Conservation (phyloP, 768 basidiomycete genomes). For the Chiua virens region DNA sequence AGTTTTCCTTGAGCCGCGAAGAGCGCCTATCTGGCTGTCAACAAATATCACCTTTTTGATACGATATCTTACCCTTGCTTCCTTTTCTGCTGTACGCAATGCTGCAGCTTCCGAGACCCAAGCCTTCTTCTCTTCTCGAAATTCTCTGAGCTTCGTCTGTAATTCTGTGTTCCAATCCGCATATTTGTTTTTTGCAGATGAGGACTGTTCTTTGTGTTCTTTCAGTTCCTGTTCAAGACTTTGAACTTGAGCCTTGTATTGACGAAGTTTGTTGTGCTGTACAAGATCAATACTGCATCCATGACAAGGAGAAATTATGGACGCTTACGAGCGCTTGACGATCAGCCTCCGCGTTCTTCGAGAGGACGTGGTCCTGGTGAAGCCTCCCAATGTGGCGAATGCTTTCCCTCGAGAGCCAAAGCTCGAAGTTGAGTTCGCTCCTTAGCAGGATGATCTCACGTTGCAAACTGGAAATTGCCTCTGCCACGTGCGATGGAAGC, state of each 20-base stretch:
- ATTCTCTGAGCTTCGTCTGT: slow-evolving; percentile 70
- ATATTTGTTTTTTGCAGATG: slow-evolving; percentile 73
- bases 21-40: slow-evolving; percentile 45
- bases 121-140: slow-evolving; percentile 76
- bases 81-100: slow-evolving; percentile 69
- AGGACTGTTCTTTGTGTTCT: slow-evolving; percentile 71
- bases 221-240: slow-evolving; percentile 67
- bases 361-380: slow-evolving; percentile 69
- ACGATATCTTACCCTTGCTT: slow-evolving; percentile 51
- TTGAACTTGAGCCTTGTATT: slow-evolving; percentile 68
- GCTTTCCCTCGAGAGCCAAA: slow-evolving; percentile 81
- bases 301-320: background rate
- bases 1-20: slow-evolving; percentile 69
- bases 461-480: slow-evolving; percentile 70
- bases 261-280: slow-evolving; percentile 81
- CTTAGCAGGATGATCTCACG: slow-evolving; percentile 71
- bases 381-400: slow-evolving; percentile 80
- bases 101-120: slow-evolving; percentile 72
- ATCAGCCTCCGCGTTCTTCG: slow-evolving; percentile 76
- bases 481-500: slow-evolving; percentile 51
- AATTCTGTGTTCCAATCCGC: slow-evolving; percentile 82
- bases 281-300: slow-evolving; percentile 6
- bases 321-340: slow-evolving; percentile 72
- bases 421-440: slow-evolving; percentile 83
- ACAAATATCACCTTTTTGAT: background rate